Percentiles rank a stretch among this genome's conserved stretches.
phyloP scores from a whole-genome alignment of 2,329 filamentous ascomycete species.

The Metarhizium rileyi region DNA sequence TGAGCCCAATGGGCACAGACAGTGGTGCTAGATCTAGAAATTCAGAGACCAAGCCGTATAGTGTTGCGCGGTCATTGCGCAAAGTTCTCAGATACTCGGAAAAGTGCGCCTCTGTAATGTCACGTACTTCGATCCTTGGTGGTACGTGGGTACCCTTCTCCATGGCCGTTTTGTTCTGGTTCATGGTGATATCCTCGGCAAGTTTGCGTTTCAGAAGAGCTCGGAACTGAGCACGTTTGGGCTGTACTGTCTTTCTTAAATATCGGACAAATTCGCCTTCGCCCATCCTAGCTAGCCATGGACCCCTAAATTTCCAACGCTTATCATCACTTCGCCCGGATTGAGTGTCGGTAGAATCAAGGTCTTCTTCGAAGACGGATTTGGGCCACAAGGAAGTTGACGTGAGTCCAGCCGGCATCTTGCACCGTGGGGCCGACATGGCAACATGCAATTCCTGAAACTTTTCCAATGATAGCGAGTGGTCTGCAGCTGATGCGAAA shows the following conservation, averaged over 20 bases:
- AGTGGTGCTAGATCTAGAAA: conserved; percentile 55
- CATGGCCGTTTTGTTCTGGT: conserved; percentile 26
- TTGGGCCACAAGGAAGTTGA: conserved; percentile 20
- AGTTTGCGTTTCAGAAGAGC: conserved; percentile 39
- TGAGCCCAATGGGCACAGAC: conserved; percentile 20
- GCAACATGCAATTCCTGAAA: conserved; percentile 75
- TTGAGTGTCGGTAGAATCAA: conserved; percentile 40
- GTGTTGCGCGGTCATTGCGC: conserved; percentile 37
- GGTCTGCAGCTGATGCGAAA: conserved; percentile 73
- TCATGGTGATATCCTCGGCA: conserved; percentile 34
- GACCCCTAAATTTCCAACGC: conserved; percentile 58
- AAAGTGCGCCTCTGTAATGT: conserved; percentile 43
- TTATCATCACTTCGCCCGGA: conserved; percentile 29
- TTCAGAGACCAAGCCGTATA: conserved; percentile 46
- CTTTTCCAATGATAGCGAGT: conserved; percentile 71
- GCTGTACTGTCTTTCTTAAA: conserved; percentile 42
- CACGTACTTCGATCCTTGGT: conserved; percentile 15
- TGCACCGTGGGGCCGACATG: conserved; percentile 43
- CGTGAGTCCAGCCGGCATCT: conserved; percentile 8
- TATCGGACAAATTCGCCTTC: conserved; percentile 51
- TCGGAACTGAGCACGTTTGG: conserved; percentile 44
- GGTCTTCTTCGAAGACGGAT: conserved; percentile 51
- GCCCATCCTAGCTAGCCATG: conserved; percentile 55
- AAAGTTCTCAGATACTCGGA: conserved; percentile 41
- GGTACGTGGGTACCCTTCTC: conserved; percentile 27